A percentile compares a stretch with the other conserved stretches of the same genome.
phyloP scores from a whole-genome alignment of 306 rosid genomes.

The Cercis canadensis region DNA sequence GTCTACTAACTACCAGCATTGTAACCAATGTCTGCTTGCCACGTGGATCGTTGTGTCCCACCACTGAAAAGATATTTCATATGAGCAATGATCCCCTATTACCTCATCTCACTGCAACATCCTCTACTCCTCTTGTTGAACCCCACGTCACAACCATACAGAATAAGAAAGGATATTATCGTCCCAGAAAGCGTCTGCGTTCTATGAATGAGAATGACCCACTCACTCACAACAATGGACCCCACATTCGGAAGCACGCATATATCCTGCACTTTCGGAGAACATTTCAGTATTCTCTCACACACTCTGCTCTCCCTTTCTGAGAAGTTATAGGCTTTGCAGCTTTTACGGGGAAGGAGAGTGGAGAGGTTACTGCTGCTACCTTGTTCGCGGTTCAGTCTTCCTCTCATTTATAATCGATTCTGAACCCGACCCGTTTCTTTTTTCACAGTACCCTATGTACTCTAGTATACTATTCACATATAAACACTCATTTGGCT shows the following conservation, averaged over 20 bases:
- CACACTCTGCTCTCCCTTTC: background rate
- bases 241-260: too few species aligned
- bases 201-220: background rate
- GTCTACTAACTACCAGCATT: too few species aligned
- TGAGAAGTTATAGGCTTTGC: background rate
- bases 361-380: background rate
- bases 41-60: conserved; percentile 14
- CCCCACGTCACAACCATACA: conserved; percentile 19
- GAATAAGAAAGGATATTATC: background rate
- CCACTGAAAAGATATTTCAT: conserved; percentile 24
- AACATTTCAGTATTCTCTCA: too few species aligned
- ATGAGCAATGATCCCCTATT: background rate
- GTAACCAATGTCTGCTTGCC: background rate
- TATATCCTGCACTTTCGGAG: too few species aligned
- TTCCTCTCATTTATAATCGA: background rate
- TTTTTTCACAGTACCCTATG: too few species aligned
- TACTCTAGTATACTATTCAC: too few species aligned
- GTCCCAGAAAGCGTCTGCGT: background rate
- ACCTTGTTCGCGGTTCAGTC: background rate
- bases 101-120: background rate
- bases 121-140: too few species aligned
- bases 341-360: background rate
- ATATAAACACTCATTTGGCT: background rate
- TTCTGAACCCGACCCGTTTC: background rate
- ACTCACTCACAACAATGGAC: background rate